Evolutionary conservation across 805 yeast species (phyloP), one percentile per base, ranked within the genome.

Genomic region (Saturnispora mendoncae): DNA sequence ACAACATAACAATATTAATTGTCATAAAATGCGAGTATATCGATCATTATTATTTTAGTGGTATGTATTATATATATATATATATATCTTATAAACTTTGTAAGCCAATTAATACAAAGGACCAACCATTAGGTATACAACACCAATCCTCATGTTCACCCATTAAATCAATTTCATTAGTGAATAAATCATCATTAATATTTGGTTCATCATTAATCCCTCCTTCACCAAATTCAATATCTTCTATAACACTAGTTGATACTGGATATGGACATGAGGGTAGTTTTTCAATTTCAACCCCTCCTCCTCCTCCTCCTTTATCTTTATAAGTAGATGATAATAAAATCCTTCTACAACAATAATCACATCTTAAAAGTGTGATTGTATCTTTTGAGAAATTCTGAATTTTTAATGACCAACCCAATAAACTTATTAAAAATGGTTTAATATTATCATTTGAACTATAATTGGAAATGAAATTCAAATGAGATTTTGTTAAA

Each of bases 61-160:
- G n/a, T n/a, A n/a, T n/a, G n/a, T n/a, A n/a, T n/a, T n/a, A n/a
- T n/a, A n/a, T n/a, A n/a, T n/a, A n/a, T n/a, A n/a, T n/a, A n/a
- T n/a, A n/a, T n/a, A n/a, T n/a, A n/a, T n/a, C n/a, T n/a, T 31
- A 18, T 4, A n/a, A n/a, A 31, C 23, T n/a, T 8, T 9, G 21
- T n/a, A 38, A n/a, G 6, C 30, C 38, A 15, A 19, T 17, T n/a
- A 31, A 23, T n/a, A 39, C 38, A 15, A 27, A 27, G 4, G 15
- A 9, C 51, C 51, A 38, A 14, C 49, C 43, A 12, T 32, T 40
- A 12, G 25, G 32, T 42, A 55, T 52, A 37, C 66, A 58, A 28
- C 67, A 64, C 71, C 71, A 67, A 14, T 39, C 33, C 26, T 58
- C 61, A 41, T 65, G 70, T 28, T 65, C 70, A 6, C 47, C 48